Conservation (phyloP, 352 stramenopile genomes). For the Pythium brachiatum region DNA sequence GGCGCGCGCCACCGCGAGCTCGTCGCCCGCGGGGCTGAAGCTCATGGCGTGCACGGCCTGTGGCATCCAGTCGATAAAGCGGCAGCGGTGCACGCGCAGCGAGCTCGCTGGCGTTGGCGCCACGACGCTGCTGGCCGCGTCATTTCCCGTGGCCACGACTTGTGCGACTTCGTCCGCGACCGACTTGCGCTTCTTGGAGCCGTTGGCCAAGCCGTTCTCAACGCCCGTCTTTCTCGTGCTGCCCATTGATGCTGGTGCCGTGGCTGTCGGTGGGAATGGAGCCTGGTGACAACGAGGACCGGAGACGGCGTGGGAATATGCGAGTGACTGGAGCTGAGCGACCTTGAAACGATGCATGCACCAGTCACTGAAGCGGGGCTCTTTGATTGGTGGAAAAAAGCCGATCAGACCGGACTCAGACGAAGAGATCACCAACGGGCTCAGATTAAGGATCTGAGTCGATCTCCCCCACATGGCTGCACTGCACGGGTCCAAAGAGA, state of each 20-base stretch:
- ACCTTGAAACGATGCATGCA: slow-evolving; percentile 5
- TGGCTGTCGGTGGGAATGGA: not conserved
- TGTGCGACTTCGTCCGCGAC: slow-evolving; percentile 9
- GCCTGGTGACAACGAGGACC: not conserved
- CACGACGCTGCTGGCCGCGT: not conserved
- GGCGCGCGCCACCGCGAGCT: slow-evolving; percentile 71
- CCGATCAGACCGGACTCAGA: slow-evolving; percentile 2
- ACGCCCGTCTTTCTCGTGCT: slow-evolving; percentile 13
- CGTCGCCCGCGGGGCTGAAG: slow-evolving; percentile 54
- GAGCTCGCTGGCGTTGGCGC: slow-evolving; percentile 8
- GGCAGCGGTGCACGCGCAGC: slow-evolving; percentile 77
- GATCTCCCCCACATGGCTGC: not conserved
- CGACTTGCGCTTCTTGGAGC: slow-evolving; percentile 62
- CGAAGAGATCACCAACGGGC: not conserved
- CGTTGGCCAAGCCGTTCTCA: slow-evolving; percentile 18
- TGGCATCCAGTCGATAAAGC: slow-evolving; percentile 85
- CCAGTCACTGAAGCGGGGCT: not conserved
- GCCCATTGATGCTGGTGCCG: not conserved
- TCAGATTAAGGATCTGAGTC: not conserved
- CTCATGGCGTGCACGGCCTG: slow-evolving; percentile 58
- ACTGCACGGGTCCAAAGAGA: not conserved
- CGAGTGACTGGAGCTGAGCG: slow-evolving; percentile 9
- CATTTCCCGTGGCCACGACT: not conserved
- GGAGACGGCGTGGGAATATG: slow-evolving; percentile 1
- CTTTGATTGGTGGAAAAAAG: slow-evolving; percentile 11